These are phyloP conservation scores for Tulasnella sp. DNA, from an alignment of 768 basidiomycete species.

Conservation along the genomic window DNA sequence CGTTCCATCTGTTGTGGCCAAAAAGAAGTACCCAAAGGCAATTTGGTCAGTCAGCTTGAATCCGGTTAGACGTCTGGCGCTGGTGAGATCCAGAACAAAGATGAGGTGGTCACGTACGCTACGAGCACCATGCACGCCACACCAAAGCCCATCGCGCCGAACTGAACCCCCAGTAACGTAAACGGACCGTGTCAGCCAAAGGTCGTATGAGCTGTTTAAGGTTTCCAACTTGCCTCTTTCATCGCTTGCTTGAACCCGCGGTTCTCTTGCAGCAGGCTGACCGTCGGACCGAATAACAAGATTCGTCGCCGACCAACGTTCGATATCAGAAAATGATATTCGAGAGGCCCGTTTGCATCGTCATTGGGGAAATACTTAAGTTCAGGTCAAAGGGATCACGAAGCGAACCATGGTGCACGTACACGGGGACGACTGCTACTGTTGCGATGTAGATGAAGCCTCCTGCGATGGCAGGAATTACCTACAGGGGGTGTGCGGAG, in stretches of 20 bases:
- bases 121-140: slow-evolving; percentile 87
- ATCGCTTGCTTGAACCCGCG: slow-evolving; percentile 81
- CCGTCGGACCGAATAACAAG: slow-evolving; percentile 7
- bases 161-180: slow-evolving; percentile 41
- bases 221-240: slow-evolving; percentile 53
- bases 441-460: slow-evolving; percentile 92
- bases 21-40: slow-evolving; percentile 13
- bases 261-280: slow-evolving; percentile 73
- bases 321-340: background rate
- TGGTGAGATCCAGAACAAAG: background rate
- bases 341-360: background rate
- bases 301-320: slow-evolving; percentile 6
- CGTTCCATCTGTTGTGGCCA: slow-evolving; percentile 52
- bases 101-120: slow-evolving; percentile 48
- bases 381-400: background rate
- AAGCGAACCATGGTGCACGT: slow-evolving; percentile 27
- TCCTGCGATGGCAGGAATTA: slow-evolving; percentile 81
- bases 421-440: slow-evolving; percentile 86
- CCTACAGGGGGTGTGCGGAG: slow-evolving; percentile 32
- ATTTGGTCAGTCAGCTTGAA: slow-evolving; percentile 9
- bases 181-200: background rate
- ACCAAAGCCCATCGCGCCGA: slow-evolving; percentile 83
- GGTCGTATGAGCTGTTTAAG: slow-evolving; percentile 5
- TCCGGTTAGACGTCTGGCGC: background rate
- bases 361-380: background rate